Evolutionary conservation across 2,329 filamentous ascomycete species (phyloP).

Genomic region (Colletotrichum falcatum): DNA sequence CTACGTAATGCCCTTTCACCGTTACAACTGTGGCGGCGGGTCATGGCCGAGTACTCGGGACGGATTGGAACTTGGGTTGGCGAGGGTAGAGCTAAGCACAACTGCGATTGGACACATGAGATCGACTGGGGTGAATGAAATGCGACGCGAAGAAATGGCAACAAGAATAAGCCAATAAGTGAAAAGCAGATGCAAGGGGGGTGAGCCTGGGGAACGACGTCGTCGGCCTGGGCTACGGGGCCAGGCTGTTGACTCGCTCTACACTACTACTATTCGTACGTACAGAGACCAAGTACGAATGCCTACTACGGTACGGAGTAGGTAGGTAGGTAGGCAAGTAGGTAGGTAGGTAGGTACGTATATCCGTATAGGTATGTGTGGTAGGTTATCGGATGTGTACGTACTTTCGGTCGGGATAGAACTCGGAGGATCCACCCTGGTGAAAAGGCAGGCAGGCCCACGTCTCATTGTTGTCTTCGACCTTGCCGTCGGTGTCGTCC

Average conservation of each 20-base stretch:
- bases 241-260: constrained; percentile 39
- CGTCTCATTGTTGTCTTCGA: neutral
- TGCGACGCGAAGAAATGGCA: constrained; percentile 21
- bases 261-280: too few species aligned
- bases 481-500: neutral
- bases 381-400: too few species aligned
- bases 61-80: constrained; percentile 4
- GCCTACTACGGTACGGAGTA: too few species aligned
- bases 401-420: constrained; percentile 8
- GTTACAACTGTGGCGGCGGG: neutral
- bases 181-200: neutral
- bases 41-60: constrained; percentile 18
- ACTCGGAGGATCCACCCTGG: constrained; percentile 11
- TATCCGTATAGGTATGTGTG: too few species aligned
- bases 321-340: too few species aligned
- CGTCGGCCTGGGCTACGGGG: constrained; percentile 27
- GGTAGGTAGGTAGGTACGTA: too few species aligned
- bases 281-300: too few species aligned
- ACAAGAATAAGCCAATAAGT: constrained; percentile 16
- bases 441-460: neutral
- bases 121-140: neutral
- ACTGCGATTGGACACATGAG: constrained; percentile 19
- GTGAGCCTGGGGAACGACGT: constrained; percentile 5
- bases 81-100: neutral
- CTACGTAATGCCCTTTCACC: neutral